A percentile compares a stretch with the other conserved stretches of the same genome.
These are phyloP conservation scores for Trifolium subterraneum DNA, from an alignment of 306 rosid species.

Conservation along the genomic window DNA sequence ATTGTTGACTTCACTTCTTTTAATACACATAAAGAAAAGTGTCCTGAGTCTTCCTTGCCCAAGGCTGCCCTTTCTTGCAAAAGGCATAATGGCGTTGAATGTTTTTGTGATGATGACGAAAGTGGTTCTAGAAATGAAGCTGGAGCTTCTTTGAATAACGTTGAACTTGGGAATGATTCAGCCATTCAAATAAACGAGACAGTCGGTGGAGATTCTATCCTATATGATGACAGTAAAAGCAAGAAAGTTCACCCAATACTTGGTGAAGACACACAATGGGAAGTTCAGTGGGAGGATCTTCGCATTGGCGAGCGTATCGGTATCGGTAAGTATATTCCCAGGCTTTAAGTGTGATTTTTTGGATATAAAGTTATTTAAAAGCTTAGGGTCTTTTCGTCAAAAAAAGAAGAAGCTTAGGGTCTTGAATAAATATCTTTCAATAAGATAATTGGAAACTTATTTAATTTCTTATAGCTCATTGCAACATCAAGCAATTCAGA, in stretches of 20 bases:
- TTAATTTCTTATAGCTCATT: conserved; percentile 7
- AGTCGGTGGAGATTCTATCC: conserved; percentile 40
- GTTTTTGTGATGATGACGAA: conserved; percentile 50
- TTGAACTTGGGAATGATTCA: conserved; percentile 51
- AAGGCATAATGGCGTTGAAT: conserved; percentile 37
- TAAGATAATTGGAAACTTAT: conserved; percentile 24
- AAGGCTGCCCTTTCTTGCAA: conserved; percentile 42
- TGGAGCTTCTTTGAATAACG: conserved; percentile 41
- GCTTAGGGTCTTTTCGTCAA: conserved; percentile 20
- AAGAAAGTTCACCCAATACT: conserved; percentile 61
- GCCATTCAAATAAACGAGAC: conserved; percentile 49
- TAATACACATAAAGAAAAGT: conserved; percentile 51
- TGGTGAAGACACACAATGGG: conserved; percentile 87
- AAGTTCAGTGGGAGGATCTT: conserved; percentile 97
- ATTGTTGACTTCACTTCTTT: conserved; percentile 39
- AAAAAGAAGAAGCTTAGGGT: conserved; percentile 8
- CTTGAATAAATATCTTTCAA: conserved; percentile 23
- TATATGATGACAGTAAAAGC: conserved; percentile 51
- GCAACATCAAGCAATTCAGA: conserved; percentile 14
- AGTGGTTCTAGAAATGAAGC: conserved; percentile 44
- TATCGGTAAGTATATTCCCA: conserved; percentile 73
- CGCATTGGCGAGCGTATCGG: conserved; percentile 98
- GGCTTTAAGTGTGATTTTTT: conserved; percentile 19
- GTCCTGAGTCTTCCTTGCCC: conserved; percentile 39
- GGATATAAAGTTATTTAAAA: conserved; percentile 18